Conservation (phyloP, 2,329 filamentous ascomycete species). For the Colletotrichum acutatum region DNA sequence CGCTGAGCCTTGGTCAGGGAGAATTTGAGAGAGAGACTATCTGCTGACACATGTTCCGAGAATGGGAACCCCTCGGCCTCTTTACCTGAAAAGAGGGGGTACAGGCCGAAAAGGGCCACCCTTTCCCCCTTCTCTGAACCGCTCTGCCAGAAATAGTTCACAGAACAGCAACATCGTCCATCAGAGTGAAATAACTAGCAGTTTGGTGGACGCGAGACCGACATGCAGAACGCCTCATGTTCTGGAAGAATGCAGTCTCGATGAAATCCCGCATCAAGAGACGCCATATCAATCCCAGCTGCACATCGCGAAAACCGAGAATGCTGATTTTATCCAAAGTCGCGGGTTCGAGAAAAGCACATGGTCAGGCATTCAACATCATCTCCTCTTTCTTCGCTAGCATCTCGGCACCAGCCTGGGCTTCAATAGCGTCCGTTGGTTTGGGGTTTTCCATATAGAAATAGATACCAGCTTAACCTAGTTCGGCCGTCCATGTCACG, state of each 20-base stretch:
- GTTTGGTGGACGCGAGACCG: background rate
- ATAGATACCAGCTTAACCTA: background rate
- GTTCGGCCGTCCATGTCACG: slow-evolving; percentile 2
- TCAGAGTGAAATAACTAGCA: background rate
- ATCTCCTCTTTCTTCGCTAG: slow-evolving; percentile 12
- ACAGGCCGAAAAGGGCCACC: background rate
- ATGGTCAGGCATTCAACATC: slow-evolving; percentile 11
- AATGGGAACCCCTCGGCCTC: background rate
- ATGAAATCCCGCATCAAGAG: background rate
- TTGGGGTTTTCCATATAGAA: background rate
- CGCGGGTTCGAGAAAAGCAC: background rate
- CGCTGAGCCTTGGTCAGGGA: background rate
- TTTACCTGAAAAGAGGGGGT: slow-evolving; percentile 18
- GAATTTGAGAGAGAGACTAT: background rate
- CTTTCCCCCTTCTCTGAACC: background rate
- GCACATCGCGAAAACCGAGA: background rate
- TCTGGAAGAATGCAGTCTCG: background rate
- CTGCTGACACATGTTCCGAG: slow-evolving; percentile 21
- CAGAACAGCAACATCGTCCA: background rate
- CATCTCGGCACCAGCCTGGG: background rate
- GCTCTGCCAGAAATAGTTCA: background rate
- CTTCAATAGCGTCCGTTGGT: slow-evolving; percentile 5
- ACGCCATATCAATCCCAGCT: background rate
- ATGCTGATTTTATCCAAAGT: background rate
- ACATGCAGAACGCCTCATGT: background rate